These are phyloP conservation scores for Blastocystis sp. DNA, from an alignment of 352 stramenopile species.

Conservation along the genomic window DNA sequence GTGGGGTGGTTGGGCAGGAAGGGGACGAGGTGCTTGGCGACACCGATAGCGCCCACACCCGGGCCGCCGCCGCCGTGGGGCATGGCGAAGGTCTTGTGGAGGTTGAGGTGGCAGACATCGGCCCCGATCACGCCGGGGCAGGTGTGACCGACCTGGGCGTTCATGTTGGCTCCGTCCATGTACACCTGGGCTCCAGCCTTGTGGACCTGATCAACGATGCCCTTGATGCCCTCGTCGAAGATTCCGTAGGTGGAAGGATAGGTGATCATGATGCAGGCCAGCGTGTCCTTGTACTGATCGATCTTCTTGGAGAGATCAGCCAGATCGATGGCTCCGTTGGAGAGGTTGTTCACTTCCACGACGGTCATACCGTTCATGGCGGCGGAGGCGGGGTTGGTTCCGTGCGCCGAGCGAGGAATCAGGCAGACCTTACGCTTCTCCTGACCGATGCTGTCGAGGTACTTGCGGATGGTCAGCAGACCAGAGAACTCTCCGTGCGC, in stretches of 20 bases:
- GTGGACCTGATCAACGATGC: constrained; percentile 87
- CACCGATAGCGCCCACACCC: constrained; percentile 77
- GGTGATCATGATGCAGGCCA: constrained; percentile 96
- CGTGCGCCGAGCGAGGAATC: constrained; percentile 93
- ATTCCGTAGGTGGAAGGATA: constrained; percentile 97
- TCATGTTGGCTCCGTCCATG: constrained; percentile 99
- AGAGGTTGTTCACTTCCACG: constrained; percentile 78
- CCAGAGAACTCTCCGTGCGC: constrained; percentile 93
- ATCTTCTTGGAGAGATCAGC: constrained; percentile 84
- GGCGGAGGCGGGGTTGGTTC: constrained; percentile 89
- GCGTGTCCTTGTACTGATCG: constrained; percentile 83
- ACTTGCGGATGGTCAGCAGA: constrained; percentile 86
- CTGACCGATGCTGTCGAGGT: constrained; percentile 79
- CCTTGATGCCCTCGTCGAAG: constrained; percentile 91
- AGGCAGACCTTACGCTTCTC: constrained; percentile 89
- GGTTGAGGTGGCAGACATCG: constrained; percentile 95
- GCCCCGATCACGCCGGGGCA: constrained; percentile 87
- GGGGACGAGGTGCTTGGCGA: constrained; percentile 82
- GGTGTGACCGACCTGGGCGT: constrained; percentile 92
- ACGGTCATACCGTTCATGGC: constrained; percentile 96
- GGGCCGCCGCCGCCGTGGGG: constrained; percentile 92
- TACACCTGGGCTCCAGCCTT: constrained; percentile 92
- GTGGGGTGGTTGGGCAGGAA: constrained; percentile 86
- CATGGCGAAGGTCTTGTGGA: constrained; percentile 99
- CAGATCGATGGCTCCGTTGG: constrained; percentile 86